These are phyloP conservation scores for Carnegiea gigantea DNA, from an alignment of 179 eudicot genomes.

Conservation along the genomic window DNA sequence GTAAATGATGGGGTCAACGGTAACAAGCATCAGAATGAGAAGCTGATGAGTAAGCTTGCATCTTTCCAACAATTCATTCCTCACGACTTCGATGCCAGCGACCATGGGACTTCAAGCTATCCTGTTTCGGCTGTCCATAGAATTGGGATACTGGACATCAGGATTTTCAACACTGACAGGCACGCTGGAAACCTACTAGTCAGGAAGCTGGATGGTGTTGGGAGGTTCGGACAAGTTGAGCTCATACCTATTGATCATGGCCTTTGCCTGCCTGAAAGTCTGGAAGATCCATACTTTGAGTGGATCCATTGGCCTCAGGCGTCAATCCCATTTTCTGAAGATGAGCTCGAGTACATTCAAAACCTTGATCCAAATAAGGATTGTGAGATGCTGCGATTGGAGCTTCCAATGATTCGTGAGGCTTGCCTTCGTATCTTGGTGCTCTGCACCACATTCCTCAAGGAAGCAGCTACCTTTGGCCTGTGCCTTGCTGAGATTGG, in stretches of 20 bases:
- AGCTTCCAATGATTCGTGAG: constrained; percentile 83
- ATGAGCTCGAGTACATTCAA: constrained; percentile 69
- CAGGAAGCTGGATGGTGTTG: constrained; percentile 61
- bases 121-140: constrained; percentile 80
- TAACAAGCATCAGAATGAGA: constrained; percentile 43
- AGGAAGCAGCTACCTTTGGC: constrained; percentile 75
- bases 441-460: constrained; percentile 74
- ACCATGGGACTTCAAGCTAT: constrained; percentile 78
- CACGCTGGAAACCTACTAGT: constrained; percentile 82
- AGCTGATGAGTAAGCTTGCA: constrained; percentile 68
- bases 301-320: constrained; percentile 97
- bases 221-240: constrained; percentile 73
- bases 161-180: constrained; percentile 79
- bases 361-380: constrained; percentile 59
- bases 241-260: constrained; percentile 88
- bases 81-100: constrained; percentile 86
- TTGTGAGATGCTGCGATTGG: constrained; percentile 60
- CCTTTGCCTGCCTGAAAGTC: constrained; percentile 72
- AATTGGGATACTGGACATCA: constrained; percentile 72
- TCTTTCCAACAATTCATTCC: constrained; percentile 70
- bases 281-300: constrained; percentile 86
- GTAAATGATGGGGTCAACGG: constrained; percentile 69
- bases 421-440: constrained; percentile 69
- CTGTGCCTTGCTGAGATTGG: constrained; percentile 85
- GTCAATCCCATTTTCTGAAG: constrained; percentile 72